Percentiles rank a stretch among this genome's conserved stretches.
phyloP scores from a whole-genome alignment of 352 stramenopile genomes.

The Thalassiosira sp. region DNA sequence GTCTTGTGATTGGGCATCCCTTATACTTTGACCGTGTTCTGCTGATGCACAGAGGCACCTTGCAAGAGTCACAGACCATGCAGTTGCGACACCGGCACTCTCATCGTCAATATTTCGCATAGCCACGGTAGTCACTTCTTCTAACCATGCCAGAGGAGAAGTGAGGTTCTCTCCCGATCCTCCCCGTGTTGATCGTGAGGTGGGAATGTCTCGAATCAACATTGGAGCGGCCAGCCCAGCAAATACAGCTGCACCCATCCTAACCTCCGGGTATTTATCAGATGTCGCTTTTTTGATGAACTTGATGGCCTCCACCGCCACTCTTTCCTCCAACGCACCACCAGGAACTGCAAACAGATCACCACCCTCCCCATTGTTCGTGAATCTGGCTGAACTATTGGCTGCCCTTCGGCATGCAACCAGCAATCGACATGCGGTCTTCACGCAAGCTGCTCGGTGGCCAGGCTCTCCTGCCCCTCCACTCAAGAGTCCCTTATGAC shows the following conservation, averaged over 20 bases:
- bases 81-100: slow-evolving; percentile 59
- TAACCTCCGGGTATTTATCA: slow-evolving; percentile 81
- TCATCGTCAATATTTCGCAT: slow-evolving; percentile 83
- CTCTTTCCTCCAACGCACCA: slow-evolving; percentile 73
- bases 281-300: slow-evolving; percentile 64
- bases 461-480: slow-evolving; percentile 72
- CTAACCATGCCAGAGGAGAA: slow-evolving; percentile 54
- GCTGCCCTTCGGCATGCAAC: slow-evolving; percentile 64
- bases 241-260: slow-evolving; percentile 63
- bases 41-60: slow-evolving; percentile 72
- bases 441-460: slow-evolving; percentile 68
- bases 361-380: slow-evolving; percentile 2
- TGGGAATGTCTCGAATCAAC: slow-evolving; percentile 53
- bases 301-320: slow-evolving; percentile 70
- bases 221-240: slow-evolving; percentile 58
- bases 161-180: slow-evolving; percentile 20
- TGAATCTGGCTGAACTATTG: slow-evolving; percentile 12
- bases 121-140: slow-evolving; percentile 71
- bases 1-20: slow-evolving; percentile 48
- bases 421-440: slow-evolving; percentile 56
- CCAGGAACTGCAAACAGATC: slow-evolving; percentile 59
- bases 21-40: slow-evolving; percentile 53
- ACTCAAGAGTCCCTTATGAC: slow-evolving; percentile 71
- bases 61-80: slow-evolving; percentile 72
- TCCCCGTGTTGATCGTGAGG: slow-evolving; percentile 18